phyloP scores from a whole-genome alignment of 805 yeast genomes.

The Torulaspora delbrueckii region DNA sequence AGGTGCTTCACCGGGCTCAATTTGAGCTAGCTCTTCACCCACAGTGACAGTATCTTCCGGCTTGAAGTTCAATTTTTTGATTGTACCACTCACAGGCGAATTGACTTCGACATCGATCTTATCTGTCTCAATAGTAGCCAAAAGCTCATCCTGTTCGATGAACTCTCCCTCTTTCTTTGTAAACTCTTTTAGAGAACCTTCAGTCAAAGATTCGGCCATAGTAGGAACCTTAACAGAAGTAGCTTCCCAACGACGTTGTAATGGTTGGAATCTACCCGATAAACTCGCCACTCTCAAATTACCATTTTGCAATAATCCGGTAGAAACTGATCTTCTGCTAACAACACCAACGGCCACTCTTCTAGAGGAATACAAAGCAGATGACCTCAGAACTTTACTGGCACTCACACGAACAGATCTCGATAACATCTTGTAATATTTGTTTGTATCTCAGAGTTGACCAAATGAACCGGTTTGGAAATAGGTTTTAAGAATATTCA shows the following conservation, averaged over 20 bases:
- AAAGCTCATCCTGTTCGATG: conserved; percentile 78
- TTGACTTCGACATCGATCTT: conserved; percentile 97
- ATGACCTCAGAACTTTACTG: conserved; percentile 8
- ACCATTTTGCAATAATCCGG: conserved; percentile 7
- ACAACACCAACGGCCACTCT: conserved; percentile 5
- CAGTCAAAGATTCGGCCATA: conserved; percentile 98
- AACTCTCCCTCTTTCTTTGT: conserved; percentile 80
- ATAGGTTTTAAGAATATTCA: neutral
- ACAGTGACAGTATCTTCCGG: conserved; percentile 94
- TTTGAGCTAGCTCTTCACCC: conserved; percentile 85
- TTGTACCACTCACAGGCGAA: conserved; percentile 87
- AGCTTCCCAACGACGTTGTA: conserved; percentile 34
- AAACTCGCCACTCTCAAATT: conserved; percentile 2
- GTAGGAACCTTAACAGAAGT: conserved; percentile 84
- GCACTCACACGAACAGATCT: conserved; percentile 11
- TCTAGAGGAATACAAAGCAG: conserved; percentile 8
- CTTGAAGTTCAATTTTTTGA: conserved; percentile 72
- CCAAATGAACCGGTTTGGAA: neutral
- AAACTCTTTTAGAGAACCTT: conserved; percentile 79
- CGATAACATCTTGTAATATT: conserved; percentile 7
- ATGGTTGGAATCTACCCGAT: conserved; percentile 13
- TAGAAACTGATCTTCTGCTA: conserved; percentile 15
- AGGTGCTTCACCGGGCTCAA: conserved; percentile 63
- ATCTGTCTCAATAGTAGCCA: conserved; percentile 97
- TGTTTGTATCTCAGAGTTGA: neutral